Base-by-base conservation (phyloP, 208 protist genomes). In the Trypanosoma congolense region DNA sequence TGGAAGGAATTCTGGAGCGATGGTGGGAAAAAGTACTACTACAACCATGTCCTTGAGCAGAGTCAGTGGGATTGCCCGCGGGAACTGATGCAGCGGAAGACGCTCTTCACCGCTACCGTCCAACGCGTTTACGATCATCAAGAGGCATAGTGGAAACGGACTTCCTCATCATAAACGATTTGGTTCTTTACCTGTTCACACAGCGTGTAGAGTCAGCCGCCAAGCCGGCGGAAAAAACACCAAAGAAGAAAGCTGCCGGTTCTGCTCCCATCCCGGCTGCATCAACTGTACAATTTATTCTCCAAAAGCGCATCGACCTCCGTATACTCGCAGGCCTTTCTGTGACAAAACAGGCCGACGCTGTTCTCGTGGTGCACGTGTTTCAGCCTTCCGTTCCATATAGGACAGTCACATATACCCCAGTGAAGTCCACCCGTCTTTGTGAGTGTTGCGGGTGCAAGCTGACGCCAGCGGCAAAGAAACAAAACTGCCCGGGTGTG, bases 231-330 rank as follows among this genome's bases (percentile, higher is more conserved):
- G 41, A 19, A 40, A 46, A 59, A 30, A 56, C 58, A 3, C 72
- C 55, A 31, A 52, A 33, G 38, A 62, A 63, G 48, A 72, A 56
- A n/a, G 12, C 0, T 19, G 6, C 18, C 6, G 42, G 18, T 24
- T 46, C 42, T 46, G 42, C 42, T n/a, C 42, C 42, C 12, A n/a
- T 24, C 21, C 42, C 43, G 21, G 19, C 41, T 21, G 36, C 26
- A 25, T 73, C 56, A 40, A 67, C 49, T 16, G 41, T 70, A 14
- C 46, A 64, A 19, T 63, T 58, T 38, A 21, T 73, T 48, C 51
- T 89, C 8, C 61, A 75, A 18, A 89, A 88, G 45, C 75, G 78
- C 6, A 47, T 93, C 19, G 79, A 87, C 54, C 28, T 93, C 41
- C 77, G 80, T 5, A 70, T 87, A 1, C 65, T 93, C 14, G 58